phyloP scores from a whole-genome alignment of 306 rosid species.

The Cicer bijugum region DNA sequence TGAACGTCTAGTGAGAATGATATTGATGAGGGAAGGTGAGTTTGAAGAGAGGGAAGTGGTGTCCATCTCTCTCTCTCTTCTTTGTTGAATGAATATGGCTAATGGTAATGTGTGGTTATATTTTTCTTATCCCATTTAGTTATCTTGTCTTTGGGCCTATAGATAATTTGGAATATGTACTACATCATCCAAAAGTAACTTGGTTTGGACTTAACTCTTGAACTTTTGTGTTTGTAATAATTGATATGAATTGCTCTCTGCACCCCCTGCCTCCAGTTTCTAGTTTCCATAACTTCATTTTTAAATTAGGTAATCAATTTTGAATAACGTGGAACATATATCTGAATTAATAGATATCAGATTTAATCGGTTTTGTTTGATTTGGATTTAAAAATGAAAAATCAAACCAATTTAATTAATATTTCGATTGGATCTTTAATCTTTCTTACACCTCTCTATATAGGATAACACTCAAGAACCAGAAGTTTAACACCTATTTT shows the following conservation, averaged over 20 bases:
- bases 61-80: conserved; percentile 52
- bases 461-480: too few species aligned
- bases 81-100: conserved; percentile 6
- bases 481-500: too few species aligned
- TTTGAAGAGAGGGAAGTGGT: conserved; percentile 51
- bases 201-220: conserved; percentile 17
- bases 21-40: conserved; percentile 53
- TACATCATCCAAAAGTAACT: neutral
- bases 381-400: too few species aligned
- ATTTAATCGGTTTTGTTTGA: too few species aligned
- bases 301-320: too few species aligned
- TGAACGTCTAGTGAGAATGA: conserved; percentile 44
- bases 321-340: too few species aligned
- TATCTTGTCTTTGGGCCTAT: conserved; percentile 13
- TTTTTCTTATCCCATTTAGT: conserved; percentile 25
- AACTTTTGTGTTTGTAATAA: neutral
- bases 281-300: too few species aligned
- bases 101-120: conserved; percentile 46
- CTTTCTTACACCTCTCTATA: too few species aligned
- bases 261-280: neutral
- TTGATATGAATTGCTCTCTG: neutral
- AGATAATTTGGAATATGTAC: neutral
- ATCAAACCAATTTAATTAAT: too few species aligned
- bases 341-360: too few species aligned
- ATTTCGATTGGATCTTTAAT: too few species aligned